Percentiles rank a stretch among this genome's conserved stretches.
Conservation (phyloP, 371 early-diverging fungal genomes). For the Homolaphlyctis polyrhiza region DNA sequence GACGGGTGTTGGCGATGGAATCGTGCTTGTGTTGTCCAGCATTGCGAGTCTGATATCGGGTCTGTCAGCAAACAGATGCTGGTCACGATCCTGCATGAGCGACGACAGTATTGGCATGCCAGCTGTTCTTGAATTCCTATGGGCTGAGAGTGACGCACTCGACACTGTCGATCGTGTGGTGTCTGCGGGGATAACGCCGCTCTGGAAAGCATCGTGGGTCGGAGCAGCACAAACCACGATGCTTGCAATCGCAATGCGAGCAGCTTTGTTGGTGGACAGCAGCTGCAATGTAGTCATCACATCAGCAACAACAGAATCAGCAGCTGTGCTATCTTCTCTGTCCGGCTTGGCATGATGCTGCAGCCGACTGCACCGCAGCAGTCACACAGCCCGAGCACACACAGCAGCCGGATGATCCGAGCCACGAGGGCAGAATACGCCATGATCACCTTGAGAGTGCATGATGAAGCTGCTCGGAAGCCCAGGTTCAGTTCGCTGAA, state of each 20-base stretch:
- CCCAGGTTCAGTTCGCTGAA: neutral
- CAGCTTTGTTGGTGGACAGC: neutral
- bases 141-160: neutral
- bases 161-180: neutral
- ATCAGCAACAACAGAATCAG: neutral
- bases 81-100: neutral
- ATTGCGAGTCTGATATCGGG: neutral
- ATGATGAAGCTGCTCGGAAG: neutral
- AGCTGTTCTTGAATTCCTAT: neutral
- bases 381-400: too few species aligned
- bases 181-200: neutral
- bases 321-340: neutral
- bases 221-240: too few species aligned
- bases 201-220: neutral
- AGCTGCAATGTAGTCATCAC: neutral
- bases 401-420: too few species aligned
- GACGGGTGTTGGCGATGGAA: neutral
- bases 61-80: neutral
- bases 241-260: neutral
- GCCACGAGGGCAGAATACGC: too few species aligned
- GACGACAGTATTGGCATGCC: neutral
- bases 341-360: conserved; percentile 3
- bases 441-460: too few species aligned
- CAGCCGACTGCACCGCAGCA: too few species aligned
- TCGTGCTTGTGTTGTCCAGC: neutral